Conservation (phyloP, 176 grass and related monocot genomes). For the Carex kokanica region DNA sequence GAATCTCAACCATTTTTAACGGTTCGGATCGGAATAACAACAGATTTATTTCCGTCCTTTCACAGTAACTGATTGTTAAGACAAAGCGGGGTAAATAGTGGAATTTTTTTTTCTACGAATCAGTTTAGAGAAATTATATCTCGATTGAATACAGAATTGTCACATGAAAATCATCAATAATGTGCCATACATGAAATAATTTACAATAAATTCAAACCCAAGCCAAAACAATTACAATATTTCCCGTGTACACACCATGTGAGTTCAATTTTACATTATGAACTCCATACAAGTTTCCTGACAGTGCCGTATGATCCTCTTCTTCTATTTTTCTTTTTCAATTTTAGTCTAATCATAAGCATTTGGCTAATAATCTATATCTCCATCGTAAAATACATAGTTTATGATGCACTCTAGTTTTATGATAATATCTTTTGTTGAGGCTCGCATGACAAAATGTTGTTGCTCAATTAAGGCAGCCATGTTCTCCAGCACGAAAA, state of each 20-base stretch:
- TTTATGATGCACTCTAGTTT: neutral
- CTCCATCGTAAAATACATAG: neutral
- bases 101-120: neutral
- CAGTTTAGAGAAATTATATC: neutral
- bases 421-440: neutral
- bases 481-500: neutral
- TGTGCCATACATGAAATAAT: neutral
- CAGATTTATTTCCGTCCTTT: too few relatives aligned
- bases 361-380: neutral
- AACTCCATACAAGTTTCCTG: neutral
- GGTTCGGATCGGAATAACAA: too few relatives aligned
- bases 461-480: slow-evolving; percentile 11
- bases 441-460: neutral
- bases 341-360: neutral
- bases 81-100: neutral
- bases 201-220: too few relatives aligned
- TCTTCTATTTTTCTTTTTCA: neutral
- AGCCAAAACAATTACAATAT: too few relatives aligned
- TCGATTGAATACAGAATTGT: neutral
- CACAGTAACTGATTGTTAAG: neutral
- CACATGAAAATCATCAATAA: neutral
- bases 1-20: too few relatives aligned
- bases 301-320: neutral
- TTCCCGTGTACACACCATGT: too few relatives aligned
- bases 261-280: too few relatives aligned